phyloP scores from a whole-genome alignment of 2,329 filamentous ascomycete genomes.

The Sporothrix mexicana region DNA sequence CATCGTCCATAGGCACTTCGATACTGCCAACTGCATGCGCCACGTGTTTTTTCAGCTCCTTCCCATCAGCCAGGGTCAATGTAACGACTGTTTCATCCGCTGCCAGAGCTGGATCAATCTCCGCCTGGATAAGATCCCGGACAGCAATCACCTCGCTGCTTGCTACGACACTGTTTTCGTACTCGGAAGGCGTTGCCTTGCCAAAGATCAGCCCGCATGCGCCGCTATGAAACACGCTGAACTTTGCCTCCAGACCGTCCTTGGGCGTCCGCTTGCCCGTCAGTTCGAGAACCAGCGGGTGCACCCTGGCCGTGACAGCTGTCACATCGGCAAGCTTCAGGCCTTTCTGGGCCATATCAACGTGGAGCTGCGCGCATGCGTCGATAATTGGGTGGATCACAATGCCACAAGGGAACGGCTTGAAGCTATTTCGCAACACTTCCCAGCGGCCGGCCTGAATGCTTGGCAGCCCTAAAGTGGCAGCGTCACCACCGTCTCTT shows the following conservation, averaged over 20 bases:
- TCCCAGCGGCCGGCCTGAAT: too few relatives aligned
- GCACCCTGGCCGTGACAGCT: constrained; percentile 52
- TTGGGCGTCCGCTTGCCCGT: constrained; percentile 57
- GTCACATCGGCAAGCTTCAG: constrained; percentile 45
- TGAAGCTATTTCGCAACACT: constrained; percentile 60
- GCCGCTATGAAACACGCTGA: constrained; percentile 61
- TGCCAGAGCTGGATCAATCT: not conserved
- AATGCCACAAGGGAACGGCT: constrained; percentile 63
- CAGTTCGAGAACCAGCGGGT: constrained; percentile 59
- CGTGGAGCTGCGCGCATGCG: constrained; percentile 54
- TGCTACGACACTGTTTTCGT: constrained; percentile 55
- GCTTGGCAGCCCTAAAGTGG: too few relatives aligned
- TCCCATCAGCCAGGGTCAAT: constrained; percentile 4
- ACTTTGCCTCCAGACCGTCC: constrained; percentile 59
- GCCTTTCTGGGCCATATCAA: constrained; percentile 45
- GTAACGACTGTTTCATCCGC: constrained; percentile 29
- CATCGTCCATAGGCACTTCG: constrained; percentile 29
- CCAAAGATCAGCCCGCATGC: constrained; percentile 57
- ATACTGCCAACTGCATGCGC: constrained; percentile 30
- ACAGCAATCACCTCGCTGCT: constrained; percentile 49
- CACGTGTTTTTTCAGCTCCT: constrained; percentile 25
- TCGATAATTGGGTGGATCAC: constrained; percentile 63
- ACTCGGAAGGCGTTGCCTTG: constrained; percentile 57
- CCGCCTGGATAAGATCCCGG: constrained; percentile 50
- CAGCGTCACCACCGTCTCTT: too few relatives aligned